These are phyloP conservation scores for Heliamphora exappendiculata DNA, from an alignment of 148 eudicot species.

Conservation along the genomic window DNA sequence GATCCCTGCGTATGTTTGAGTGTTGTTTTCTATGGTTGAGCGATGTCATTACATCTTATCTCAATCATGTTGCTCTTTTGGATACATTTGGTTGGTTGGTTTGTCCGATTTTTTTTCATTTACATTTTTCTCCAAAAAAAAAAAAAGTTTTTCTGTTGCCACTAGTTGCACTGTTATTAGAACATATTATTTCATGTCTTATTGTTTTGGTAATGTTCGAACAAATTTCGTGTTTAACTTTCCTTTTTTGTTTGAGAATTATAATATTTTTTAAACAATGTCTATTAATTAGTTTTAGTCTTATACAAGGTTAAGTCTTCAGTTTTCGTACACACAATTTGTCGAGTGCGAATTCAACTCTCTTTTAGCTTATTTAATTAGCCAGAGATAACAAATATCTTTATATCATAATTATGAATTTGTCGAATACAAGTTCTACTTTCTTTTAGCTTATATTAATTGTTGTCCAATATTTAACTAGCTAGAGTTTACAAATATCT, in stretches of 20 bases:
- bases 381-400: too few relatives aligned
- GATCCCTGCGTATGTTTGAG: background rate
- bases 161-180: background rate
- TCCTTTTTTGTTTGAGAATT: background rate
- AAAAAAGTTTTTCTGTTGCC: too few relatives aligned
- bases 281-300: background rate
- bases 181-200: background rate
- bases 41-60: background rate
- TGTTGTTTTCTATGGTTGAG: too few relatives aligned
- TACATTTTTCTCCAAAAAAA: background rate
- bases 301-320: background rate
- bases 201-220: background rate
- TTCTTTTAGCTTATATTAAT: too few relatives aligned
- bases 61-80: background rate
- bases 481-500: background rate
- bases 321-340: background rate
- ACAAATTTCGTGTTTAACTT: background rate
- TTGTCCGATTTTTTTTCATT: background rate
- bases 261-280: background rate
- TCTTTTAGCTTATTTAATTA: background rate
- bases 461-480: too few relatives aligned
- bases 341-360: background rate
- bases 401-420: too few relatives aligned
- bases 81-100: background rate
- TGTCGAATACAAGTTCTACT: too few relatives aligned